A percentile compares a stretch with the other conserved stretches of the same genome.
Conservation (phyloP, 495 filamentous ascomycete species). For the Podospora conica region DNA sequence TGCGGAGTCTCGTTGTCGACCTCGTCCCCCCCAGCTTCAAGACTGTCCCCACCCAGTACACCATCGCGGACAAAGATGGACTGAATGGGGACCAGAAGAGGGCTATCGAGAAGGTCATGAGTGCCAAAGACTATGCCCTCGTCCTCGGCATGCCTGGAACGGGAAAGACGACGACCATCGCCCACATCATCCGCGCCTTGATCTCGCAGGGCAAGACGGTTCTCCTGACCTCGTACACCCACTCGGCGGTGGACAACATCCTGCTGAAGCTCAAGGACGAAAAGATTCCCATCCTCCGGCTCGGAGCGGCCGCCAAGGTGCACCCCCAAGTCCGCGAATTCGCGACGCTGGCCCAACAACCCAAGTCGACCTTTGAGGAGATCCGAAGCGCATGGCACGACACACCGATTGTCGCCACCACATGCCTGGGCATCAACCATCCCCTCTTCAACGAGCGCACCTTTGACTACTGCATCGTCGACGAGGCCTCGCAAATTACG, state of each 20-base stretch:
- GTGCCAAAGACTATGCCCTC: slow-evolving; percentile 86
- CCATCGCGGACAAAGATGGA: slow-evolving; percentile 46
- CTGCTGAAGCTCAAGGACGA: slow-evolving; percentile 80
- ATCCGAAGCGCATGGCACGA: slow-evolving; percentile 74
- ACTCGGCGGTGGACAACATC: slow-evolving; percentile 97
- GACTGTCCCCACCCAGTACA: slow-evolving; percentile 51
- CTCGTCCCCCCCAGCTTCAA: slow-evolving; percentile 68
- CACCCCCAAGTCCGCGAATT: slow-evolving; percentile 82
- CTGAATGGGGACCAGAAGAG: slow-evolving; percentile 82
- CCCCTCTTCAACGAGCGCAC: slow-evolving; percentile 78
- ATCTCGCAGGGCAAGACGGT: slow-evolving; percentile 88
- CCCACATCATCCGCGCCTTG: slow-evolving; percentile 90
- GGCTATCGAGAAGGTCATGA: slow-evolving; percentile 92
- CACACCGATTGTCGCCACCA: slow-evolving; percentile 85
- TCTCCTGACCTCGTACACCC: slow-evolving; percentile 88
- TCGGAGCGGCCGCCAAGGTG: slow-evolving; percentile 77
- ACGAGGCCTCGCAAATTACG: slow-evolving; percentile 96
- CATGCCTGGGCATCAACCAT: slow-evolving; percentile 86
- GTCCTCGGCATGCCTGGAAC: slow-evolving; percentile 97
- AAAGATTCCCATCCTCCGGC: slow-evolving; percentile 70
- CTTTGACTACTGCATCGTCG: slow-evolving; percentile 97
- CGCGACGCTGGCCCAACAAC: slow-evolving; percentile 64
- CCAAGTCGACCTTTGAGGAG: slow-evolving; percentile 71
- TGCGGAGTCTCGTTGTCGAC: slow-evolving; percentile 74
- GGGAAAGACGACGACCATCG: slow-evolving; percentile 95